phyloP scores from a whole-genome alignment of 331 rosid species.

The Stylosanthes scabra region DNA sequence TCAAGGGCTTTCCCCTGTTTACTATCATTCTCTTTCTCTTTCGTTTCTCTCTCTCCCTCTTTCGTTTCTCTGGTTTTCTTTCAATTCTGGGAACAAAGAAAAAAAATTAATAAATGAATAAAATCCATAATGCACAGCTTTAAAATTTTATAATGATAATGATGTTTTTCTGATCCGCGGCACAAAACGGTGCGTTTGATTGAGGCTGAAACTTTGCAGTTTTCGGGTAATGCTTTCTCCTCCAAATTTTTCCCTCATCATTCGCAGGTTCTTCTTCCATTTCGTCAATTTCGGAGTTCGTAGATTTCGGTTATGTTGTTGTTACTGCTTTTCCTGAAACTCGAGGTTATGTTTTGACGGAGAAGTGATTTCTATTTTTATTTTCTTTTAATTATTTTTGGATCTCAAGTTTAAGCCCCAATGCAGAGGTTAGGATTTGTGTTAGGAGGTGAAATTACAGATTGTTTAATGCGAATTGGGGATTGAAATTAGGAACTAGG shows the following conservation, averaged over 20 bases:
- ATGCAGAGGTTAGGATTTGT: conserved; percentile 34
- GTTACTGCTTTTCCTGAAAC: conserved; percentile 26
- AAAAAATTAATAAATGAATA: too few relatives aligned
- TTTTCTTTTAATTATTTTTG: conserved; percentile 8
- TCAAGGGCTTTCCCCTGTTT: conserved; percentile 53
- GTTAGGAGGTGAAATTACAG: conserved; percentile 22
- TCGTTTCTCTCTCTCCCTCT: conserved; percentile 17
- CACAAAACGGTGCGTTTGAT: conserved; percentile 20
- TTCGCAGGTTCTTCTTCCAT: conserved; percentile 13
- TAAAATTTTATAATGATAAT: too few relatives aligned
- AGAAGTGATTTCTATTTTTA: conserved; percentile 36
- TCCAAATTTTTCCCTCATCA: conserved; percentile 21
- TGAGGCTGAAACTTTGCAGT: conserved; percentile 34
- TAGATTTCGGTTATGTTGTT: conserved; percentile 56
- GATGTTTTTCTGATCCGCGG: neutral
- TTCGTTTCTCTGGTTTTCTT: conserved; percentile 27
- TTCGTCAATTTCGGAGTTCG: conserved; percentile 43
- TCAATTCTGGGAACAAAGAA: neutral
- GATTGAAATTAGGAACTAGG: conserved; percentile 36
- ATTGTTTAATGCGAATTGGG: conserved; percentile 33
- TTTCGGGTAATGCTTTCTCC: conserved; percentile 38
- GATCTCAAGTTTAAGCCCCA: conserved; percentile 69
- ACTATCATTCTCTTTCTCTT: conserved; percentile 40
- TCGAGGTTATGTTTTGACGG: conserved; percentile 37
- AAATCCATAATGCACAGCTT: neutral